Evolutionary conservation across 2,329 filamentous ascomycete species (phyloP).

Genomic region (Arthroderma sp.): DNA sequence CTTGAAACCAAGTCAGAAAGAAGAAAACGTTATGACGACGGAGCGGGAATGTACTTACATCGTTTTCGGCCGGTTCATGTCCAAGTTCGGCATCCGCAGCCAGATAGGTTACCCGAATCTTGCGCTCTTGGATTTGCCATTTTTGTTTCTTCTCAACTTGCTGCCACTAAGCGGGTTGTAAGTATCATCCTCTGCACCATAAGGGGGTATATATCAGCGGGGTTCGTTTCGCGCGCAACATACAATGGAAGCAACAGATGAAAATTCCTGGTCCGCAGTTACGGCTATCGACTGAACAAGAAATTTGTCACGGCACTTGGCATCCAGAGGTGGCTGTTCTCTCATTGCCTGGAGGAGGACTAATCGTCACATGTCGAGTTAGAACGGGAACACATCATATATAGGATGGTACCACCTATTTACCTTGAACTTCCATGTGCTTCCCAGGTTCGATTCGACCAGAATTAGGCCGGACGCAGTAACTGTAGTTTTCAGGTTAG

Average conservation of each 20-base stretch:
- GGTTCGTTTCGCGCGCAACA: conserved; percentile 20
- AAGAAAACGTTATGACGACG: conserved; percentile 8
- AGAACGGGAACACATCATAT: not conserved
- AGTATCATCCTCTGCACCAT: conserved; percentile 4
- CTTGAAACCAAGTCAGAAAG: conserved; percentile 1
- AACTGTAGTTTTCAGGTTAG: conserved; percentile 44
- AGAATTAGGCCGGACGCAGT: conserved; percentile 94
- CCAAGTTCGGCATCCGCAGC: conserved; percentile 40
- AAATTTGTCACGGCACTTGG: conserved; percentile 94
- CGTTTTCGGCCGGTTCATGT: conserved; percentile 7
- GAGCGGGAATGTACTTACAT: conserved; percentile 5
- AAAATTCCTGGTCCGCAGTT: conserved; percentile 68
- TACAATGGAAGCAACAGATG: conserved; percentile 70
- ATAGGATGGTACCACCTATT: conserved; percentile 10
- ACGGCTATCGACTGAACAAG: conserved; percentile 85
- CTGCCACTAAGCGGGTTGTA: conserved; percentile 48
- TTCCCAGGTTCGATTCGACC: conserved; percentile 85
- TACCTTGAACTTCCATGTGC: conserved; percentile 87
- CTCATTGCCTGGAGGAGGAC: conserved; percentile 98
- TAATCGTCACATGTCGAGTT: conserved; percentile 22
- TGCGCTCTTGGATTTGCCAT: conserved; percentile 71
- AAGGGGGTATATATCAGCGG: not conserved
- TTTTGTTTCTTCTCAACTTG: conserved; percentile 63
- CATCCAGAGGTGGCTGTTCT: conserved; percentile 71
- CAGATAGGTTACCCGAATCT: conserved; percentile 85